Conservation (phyloP, 2,329 filamentous ascomycete genomes). For the Triangularia verruculosa region DNA sequence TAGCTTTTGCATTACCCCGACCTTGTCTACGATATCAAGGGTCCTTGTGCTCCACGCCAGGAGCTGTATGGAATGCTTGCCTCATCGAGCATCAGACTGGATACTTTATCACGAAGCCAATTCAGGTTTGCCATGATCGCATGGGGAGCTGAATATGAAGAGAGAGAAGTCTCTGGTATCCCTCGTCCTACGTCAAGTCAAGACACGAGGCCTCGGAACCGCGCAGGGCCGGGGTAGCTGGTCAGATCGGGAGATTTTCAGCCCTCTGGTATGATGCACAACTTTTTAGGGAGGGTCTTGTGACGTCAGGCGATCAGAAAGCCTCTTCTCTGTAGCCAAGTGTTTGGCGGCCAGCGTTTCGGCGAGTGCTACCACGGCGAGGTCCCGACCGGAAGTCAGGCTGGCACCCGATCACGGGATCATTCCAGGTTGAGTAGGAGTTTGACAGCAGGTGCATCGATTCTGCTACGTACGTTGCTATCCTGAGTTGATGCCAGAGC, state of each 20-base stretch:
- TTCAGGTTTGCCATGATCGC: neutral
- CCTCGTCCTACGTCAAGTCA: neutral
- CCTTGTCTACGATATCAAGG: neutral
- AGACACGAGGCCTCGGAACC: neutral
- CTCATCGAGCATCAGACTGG: neutral
- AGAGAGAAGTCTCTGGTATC: neutral
- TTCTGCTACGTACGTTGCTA: too few relatives aligned
- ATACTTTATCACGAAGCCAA: neutral
- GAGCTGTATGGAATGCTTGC: neutral
- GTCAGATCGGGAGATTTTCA: neutral
- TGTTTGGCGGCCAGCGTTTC: neutral
- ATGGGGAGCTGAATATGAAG: neutral
- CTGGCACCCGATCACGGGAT: neutral
- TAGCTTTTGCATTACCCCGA: neutral
- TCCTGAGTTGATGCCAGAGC: neutral
- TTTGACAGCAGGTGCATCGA: too few relatives aligned
- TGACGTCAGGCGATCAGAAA: neutral
- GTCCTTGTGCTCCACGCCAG: neutral
- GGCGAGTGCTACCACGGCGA: neutral
- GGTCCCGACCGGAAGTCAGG: neutral
- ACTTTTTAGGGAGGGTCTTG: neutral
- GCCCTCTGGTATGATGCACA: neutral
- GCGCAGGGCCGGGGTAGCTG: neutral
- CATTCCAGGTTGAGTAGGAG: too few relatives aligned
- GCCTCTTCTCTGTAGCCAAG: neutral